Conservation (phyloP, 2,329 filamentous ascomycete species). For the Paramyrothecium roridum region DNA sequence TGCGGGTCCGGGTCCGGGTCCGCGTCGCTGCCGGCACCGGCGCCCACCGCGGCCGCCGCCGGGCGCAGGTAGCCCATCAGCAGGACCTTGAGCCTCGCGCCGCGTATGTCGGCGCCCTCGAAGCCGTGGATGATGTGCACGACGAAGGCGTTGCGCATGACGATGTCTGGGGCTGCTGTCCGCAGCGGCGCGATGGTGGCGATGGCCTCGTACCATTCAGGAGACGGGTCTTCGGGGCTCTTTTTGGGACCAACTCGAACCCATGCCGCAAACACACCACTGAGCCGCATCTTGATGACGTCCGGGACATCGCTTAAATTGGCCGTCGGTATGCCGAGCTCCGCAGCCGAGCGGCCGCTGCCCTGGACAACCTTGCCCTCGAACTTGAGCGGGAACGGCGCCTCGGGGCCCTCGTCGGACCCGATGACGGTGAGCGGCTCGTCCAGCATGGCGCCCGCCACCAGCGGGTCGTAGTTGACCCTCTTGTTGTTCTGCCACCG, state of each 20-base stretch:
- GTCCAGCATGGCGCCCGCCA: conserved; percentile 26
- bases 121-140: conserved; percentile 55
- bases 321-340: conserved; percentile 49
- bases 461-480: conserved; percentile 31
- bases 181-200: conserved; percentile 53
- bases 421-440: conserved; percentile 38
- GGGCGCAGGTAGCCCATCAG: conserved; percentile 58
- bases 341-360: conserved; percentile 33
- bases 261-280: conserved; percentile 66
- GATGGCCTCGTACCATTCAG: conserved; percentile 57
- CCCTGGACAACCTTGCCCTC: conserved; percentile 43
- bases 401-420: conserved; percentile 45
- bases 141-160: conserved; percentile 45
- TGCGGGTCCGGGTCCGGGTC: conserved; percentile 12
- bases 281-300: conserved; percentile 49
- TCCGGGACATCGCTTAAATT: conserved; percentile 51
- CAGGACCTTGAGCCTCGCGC: conserved; percentile 45
- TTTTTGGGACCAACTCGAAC: conserved; percentile 37
- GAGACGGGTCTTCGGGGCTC: conserved; percentile 25
- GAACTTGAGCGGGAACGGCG: conserved; percentile 53
- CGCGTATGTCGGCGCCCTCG: conserved; percentile 35
- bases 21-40: background rate
- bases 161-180: conserved; percentile 40
- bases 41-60: background rate
- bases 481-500: conserved; percentile 35